Evolutionary conservation across 495 filamentous ascomycete species (phyloP).

Genomic region (Extremus antarcticus): DNA sequence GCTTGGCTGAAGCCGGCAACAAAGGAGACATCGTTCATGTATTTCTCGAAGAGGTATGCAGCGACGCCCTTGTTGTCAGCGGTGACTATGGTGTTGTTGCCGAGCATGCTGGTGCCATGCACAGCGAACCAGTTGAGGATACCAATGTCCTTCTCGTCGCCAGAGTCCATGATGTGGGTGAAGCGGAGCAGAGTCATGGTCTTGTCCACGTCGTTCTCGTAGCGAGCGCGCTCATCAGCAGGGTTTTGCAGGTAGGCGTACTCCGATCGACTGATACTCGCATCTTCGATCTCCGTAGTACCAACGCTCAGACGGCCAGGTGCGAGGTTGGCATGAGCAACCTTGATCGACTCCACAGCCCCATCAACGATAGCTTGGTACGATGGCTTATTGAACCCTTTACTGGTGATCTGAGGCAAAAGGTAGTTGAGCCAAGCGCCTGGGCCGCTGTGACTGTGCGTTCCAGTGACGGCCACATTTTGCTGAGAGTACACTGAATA

Average conservation of each 20-base stretch:
- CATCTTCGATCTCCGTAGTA: slow-evolving; percentile 61
- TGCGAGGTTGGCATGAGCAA: slow-evolving; percentile 65
- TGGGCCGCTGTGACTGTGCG: slow-evolving; percentile 87
- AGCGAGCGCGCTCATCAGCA: slow-evolving; percentile 59
- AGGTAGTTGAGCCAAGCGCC: slow-evolving; percentile 95
- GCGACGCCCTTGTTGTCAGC: slow-evolving; percentile 97
- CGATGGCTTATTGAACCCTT: slow-evolving; percentile 79
- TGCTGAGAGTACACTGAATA: slow-evolving; percentile 67
- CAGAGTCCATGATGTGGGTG: slow-evolving; percentile 52
- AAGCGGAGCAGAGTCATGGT: slow-evolving; percentile 76
- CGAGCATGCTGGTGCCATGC: slow-evolving; percentile 83
- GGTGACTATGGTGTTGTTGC: slow-evolving; percentile 84
- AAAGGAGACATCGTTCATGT: slow-evolving; percentile 52
- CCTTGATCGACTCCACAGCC: slow-evolving; percentile 64
- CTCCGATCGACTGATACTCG: slow-evolving; percentile 83
- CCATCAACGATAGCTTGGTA: slow-evolving; percentile 88
- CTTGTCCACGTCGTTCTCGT: slow-evolving; percentile 74
- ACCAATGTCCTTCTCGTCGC: slow-evolving; percentile 50
- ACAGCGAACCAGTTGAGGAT: slow-evolving; percentile 89
- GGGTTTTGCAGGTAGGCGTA: slow-evolving; percentile 91
- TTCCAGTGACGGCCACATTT: slow-evolving; percentile 86
- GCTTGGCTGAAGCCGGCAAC: slow-evolving; percentile 92
- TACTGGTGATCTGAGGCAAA: slow-evolving; percentile 83
- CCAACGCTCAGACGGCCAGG: slow-evolving; percentile 64
- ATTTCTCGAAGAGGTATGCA: slow-evolving; percentile 73